These are phyloP conservation scores for Rubia tinctorum DNA, from an alignment of 305 asterid species.

Conservation along the genomic window DNA sequence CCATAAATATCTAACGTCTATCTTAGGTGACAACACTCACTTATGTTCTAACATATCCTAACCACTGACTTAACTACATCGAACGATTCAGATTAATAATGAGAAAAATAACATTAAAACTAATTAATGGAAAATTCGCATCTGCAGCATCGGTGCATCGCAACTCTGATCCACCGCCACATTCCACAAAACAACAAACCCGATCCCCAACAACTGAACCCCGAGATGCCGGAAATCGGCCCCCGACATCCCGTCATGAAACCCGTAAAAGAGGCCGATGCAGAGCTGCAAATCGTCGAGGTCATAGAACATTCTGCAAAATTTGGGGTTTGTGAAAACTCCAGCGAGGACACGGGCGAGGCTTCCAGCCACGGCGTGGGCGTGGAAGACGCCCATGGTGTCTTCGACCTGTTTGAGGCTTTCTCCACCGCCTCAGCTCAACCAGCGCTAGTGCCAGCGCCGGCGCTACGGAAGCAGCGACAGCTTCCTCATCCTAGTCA, in stretches of 20 bases:
- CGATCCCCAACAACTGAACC: conserved; percentile 50
- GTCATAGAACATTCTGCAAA: conserved; percentile 43
- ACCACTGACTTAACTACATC: no score
- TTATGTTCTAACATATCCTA: no score
- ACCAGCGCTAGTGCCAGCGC: no score
- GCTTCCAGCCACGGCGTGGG: conserved; percentile 71
- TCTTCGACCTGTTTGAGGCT: conserved; percentile 55
- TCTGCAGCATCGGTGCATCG: conserved; percentile 50
- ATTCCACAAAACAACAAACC: conserved; percentile 38
- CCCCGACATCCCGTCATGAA: conserved; percentile 24
- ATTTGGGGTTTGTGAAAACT: conserved; percentile 57
- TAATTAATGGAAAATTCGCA: no score
- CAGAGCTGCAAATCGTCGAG: conserved; percentile 30
- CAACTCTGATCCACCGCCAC: conserved; percentile 29
- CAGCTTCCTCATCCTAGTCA: no score
- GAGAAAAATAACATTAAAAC: no score
- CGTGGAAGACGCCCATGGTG: conserved; percentile 76
- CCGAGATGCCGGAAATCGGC: conserved; percentile 58
- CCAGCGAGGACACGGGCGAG: conserved; percentile 72
- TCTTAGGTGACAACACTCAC: no score
- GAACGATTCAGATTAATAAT: no score
- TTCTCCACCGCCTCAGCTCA: no score
- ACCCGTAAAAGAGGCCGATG: conserved; percentile 55
- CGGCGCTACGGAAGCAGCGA: no score
- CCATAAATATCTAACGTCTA: no score